Evolutionary conservation across 1,284 basidiomycete genomes (phyloP), one percentile per base, ranked within the genome.

Genomic region (Naganishia liquefaciens): DNA sequence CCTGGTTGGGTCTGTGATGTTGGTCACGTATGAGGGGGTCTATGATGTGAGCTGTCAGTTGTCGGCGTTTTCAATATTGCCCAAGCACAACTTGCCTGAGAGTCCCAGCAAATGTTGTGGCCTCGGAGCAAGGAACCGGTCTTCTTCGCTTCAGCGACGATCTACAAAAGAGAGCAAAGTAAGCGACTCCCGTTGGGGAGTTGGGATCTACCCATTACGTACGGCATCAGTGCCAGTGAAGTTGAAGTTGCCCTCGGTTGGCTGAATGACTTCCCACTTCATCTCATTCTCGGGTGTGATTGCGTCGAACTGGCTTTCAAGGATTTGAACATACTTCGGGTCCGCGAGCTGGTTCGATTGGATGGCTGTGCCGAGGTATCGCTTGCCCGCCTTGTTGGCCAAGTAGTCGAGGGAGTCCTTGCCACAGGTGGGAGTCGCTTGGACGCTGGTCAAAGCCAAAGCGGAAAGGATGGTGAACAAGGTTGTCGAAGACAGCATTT

Each of bases 211-310:
- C n/a, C n/a, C 33, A 3, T 21, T 17, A 52, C 69, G 64, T 53
- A 73, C 72, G 54, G 70, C 50, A 54, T 74, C 73, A 6, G 60
- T 54, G 10, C 73, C 74, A 23, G 69, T 73, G 71, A 72, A 75
- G 65, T 73, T 71, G 67, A 70, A 75, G 11, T 67, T 66, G 13
- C 70, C 70, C 21, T 67, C 44, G 43, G 63, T 30, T n/a, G 74
- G 73, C 58, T 75, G 53, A 21, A 74, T 69, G 13, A 71, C 68
- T 54, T 72, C 72, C 72, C 72, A 74, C 54, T 74, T 74, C 69
- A 73, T 70, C 69, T 74, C 73, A 44, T 73, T 75, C 49, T 74
- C 72, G 9, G 70, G 71, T 1, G 73, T 74, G 65, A 70, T 71
- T 60, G 72, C 71, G 46, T 67, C 64, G 66, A 75, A 75, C 46